Evolutionary conservation across 2,329 filamentous ascomycete genomes (phyloP).

Genomic region (Hypoxylon sp.): DNA sequence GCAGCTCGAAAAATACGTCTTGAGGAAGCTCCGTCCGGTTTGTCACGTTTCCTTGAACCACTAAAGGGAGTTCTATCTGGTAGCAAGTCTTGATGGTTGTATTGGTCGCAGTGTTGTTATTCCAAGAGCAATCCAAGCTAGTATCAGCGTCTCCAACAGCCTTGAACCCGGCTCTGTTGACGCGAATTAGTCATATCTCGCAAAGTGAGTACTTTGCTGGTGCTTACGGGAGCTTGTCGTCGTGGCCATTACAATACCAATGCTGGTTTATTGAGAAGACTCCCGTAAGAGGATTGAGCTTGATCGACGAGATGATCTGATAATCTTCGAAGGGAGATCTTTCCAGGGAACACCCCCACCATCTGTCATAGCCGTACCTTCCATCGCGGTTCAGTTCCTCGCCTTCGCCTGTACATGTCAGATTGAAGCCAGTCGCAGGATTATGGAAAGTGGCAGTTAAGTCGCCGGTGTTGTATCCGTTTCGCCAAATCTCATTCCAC

Average conservation of each 20-base stretch:
- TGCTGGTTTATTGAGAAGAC: constrained; percentile 35
- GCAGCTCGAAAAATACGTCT: constrained; percentile 33
- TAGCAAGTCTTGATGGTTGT: constrained; percentile 25
- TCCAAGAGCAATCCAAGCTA: constrained; percentile 35
- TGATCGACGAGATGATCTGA: constrained; percentile 22
- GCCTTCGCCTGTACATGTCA: constrained; percentile 35
- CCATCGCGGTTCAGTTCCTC: constrained; percentile 38
- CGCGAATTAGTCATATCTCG: constrained; percentile 1
- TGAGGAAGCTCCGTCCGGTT: constrained; percentile 26
- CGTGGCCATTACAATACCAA: constrained; percentile 40
- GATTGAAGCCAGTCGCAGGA: constrained; percentile 31
- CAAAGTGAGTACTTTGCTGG: background rate
- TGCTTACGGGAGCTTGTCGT: constrained; percentile 31
- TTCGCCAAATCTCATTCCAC: constrained; percentile 36
- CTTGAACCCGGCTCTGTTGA: constrained; percentile 27
- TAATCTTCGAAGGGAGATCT: constrained; percentile 29
- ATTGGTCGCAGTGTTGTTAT: constrained; percentile 30
- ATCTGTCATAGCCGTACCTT: constrained; percentile 28
- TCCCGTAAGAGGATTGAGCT: constrained; percentile 31
- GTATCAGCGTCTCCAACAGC: constrained; percentile 23
- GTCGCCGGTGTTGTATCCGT: constrained; percentile 26
- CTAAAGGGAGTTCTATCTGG: constrained; percentile 21
- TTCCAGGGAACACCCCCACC: constrained; percentile 29
- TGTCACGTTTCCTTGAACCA: constrained; percentile 19
- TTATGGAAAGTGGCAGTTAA: constrained; percentile 33